Base-by-base conservation (phyloP, 129 eudicot genomes). In the Tagetes erecta region DNA sequence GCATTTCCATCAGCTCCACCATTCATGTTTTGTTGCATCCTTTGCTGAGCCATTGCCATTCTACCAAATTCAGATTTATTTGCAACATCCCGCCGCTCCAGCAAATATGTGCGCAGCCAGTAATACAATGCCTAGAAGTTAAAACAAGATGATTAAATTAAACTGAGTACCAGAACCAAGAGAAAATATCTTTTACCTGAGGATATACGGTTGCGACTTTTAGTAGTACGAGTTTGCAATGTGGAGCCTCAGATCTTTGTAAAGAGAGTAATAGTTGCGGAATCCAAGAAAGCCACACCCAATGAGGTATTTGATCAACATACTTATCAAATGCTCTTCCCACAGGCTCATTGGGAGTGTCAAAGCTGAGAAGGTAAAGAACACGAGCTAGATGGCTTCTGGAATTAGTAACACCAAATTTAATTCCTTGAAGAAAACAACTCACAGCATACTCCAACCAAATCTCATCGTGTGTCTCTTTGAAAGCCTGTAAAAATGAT, bases 221-320 rank as follows among this genome's bases (percentile, higher is more conserved):
- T 14, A 91, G 92, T 4, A 95, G 78, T 50, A 95, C 99, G 52
- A 91, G 97, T 73, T 95, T 95, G 85, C 96, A 91, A 64, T 95
- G 99, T 30, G 96, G 86, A 81, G 97, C 90, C 85, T 95, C 99
- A 38, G 96, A 78, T 80, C 97, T 83, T 72, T 95, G 99, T 80
- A 95, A 79, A 34, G 99, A 95, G 74, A 95, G 92, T 62, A 95
- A 80, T 50, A 95, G 78, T 78, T 95, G 99, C 9, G 99, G 99
- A 69, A 95, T 95, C 99, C 97, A 95, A 64, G 99, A 91, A 71
- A 95, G 97, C 99, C 99, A 95, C 59, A 95, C 99, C 99, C 97
- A 95, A 53, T 91, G 88, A 13, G 99, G 99, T 63, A 95, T 85
- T 73, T 95, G 97, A 59, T 95, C 99, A 83, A 95, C 76, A 76